Base-by-base conservation (phyloP, 148 eudicot species). In the Mesembryanthemum crystallinum region DNA sequence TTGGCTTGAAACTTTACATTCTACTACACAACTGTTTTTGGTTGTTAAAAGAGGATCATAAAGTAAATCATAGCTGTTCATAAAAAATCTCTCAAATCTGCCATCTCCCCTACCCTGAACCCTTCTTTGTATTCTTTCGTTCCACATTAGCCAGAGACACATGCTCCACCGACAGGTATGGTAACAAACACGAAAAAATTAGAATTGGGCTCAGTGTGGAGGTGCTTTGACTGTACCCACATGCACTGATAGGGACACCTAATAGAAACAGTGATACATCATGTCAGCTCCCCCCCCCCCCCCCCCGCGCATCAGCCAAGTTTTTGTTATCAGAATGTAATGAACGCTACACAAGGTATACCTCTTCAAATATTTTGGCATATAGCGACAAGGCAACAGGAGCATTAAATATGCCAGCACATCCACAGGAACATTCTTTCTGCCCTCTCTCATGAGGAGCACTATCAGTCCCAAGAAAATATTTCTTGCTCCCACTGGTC, bases 401-500 rank as follows among this genome's bases (percentile, higher is more conserved):
- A 62, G 98, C 85, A 75, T 89, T 94, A 71, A 84, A 94, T 73
- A 94, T 84, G 47, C 98, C 98, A 70, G 98, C 98, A 88, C 98
- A 94, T 67, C 98, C 98, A 63, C 96, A 94, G 13, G 88, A 49
- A 68, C 86, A 80, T 83, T 94, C 98, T 83, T 94, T 94, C 27
- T 73, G 79, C 33, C 69, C 80, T 72, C 87, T 88, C 61, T 94
- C 98, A 72, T 94, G 98, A 52, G 98, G 98, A 76, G 98, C 98
- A 74, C 97, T 92, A 77, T 94, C 98, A 28, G 98, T 94, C 73
- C 98, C 98, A 54, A 90, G 89, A 81, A 94, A 94, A 82, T 90
- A 94, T 78, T 85, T 85, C 78, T 74, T 92, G 80, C 89, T 92
- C 62, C 98, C 98, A 72, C 93, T 90, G 3, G 98, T 92, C 51